These are phyloP conservation scores for Erodium trifolium DNA, from an alignment of 441 rosid genomes.

Conservation along the genomic window DNA sequence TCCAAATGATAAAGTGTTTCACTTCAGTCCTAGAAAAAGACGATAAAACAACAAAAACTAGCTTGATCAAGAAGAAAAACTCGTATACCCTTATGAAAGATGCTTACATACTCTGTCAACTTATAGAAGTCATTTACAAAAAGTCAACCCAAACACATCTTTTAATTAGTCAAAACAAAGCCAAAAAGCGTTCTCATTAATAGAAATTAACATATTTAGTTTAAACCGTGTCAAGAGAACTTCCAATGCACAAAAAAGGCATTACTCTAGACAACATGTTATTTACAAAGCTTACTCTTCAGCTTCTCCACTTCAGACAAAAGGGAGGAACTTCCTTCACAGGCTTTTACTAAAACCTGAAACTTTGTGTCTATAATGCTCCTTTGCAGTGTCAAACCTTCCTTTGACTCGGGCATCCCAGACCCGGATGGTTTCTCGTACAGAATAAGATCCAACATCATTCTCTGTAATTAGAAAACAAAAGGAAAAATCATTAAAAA, in stretches of 20 bases:
- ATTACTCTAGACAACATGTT: neutral
- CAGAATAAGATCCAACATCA: conserved; percentile 53
- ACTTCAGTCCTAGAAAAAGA: too few species aligned
- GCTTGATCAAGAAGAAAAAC: too few species aligned
- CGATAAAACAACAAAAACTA: too few species aligned
- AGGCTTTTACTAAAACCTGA: conserved; percentile 46
- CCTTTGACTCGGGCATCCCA: conserved; percentile 21
- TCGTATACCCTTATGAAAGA: too few species aligned
- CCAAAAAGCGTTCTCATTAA: too few species aligned
- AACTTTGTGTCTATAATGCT: conserved; percentile 30
- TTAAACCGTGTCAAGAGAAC: neutral
- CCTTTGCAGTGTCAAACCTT: conserved; percentile 15
- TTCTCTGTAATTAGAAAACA: conserved; percentile 35
- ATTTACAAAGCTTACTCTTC: conserved; percentile 16
- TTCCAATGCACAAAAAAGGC: neutral
- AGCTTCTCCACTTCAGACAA: conserved; percentile 52
- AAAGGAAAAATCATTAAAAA: conserved; percentile 1
- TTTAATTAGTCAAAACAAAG: too few species aligned
- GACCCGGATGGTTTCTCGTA: conserved; percentile 26
- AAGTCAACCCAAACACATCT: too few species aligned
- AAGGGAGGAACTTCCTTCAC: conserved; percentile 50
- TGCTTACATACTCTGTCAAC: too few species aligned
- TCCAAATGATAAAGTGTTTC: too few species aligned
- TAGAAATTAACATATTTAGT: too few species aligned
- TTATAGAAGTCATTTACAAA: too few species aligned